phyloP scores from a whole-genome alignment of 306 rosid genomes.

The Malus sieversii region DNA sequence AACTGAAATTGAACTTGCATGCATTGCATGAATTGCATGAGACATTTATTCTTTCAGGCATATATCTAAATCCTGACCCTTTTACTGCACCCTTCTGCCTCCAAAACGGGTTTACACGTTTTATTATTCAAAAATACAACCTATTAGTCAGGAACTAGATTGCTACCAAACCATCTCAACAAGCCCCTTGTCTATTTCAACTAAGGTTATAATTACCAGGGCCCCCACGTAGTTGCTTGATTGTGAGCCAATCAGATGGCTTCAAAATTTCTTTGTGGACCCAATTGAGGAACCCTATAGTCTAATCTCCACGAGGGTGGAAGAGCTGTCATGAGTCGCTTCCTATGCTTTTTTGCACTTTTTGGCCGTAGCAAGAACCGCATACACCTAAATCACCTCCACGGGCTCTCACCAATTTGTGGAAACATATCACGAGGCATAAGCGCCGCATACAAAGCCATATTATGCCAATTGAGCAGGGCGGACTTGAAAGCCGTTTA shows the following conservation, averaged over 20 bases:
- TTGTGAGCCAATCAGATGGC: not conserved
- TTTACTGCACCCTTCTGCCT: not conserved
- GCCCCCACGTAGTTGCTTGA: not conserved
- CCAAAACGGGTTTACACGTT: conserved; percentile 1
- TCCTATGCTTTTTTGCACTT: not conserved
- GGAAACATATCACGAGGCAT: conserved; percentile 5
- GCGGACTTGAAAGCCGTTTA: not conserved
- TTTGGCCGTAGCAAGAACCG: not conserved
- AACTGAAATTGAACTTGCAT: too few species aligned
- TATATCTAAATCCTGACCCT: not conserved
- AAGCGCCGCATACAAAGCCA: not conserved
- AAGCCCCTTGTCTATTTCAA: not conserved
- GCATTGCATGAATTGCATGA: not conserved
- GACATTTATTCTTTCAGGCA: not conserved
- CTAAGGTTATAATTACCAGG: not conserved
- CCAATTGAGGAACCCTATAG: not conserved
- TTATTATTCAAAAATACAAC: not conserved
- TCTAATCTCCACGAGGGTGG: not conserved
- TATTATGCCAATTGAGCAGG: not conserved
- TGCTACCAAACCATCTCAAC: not conserved
- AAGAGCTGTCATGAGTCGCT: not conserved
- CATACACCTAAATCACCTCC: not conserved
- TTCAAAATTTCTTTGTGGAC: not conserved
- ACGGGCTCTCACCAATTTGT: not conserved
- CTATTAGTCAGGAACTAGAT: too few species aligned